These are phyloP conservation scores for Monosporascus cannonballus DNA, from an alignment of 2,329 filamentous ascomycete genomes.

Conservation along the genomic window DNA sequence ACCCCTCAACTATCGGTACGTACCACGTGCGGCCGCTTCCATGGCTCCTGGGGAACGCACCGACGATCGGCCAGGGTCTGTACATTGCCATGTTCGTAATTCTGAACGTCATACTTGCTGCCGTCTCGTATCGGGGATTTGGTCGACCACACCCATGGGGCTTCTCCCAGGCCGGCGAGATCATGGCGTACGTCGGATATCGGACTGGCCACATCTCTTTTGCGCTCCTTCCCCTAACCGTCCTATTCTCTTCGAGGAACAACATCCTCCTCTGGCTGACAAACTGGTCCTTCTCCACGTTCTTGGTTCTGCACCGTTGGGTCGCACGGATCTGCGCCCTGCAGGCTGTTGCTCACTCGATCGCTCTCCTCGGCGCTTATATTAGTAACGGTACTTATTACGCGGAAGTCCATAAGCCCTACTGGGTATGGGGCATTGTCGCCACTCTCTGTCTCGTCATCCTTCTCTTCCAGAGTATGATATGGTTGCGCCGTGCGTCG, in stretches of 20 bases:
- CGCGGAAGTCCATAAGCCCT: conserved; percentile 15
- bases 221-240: conserved; percentile 20
- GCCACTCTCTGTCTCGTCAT: conserved; percentile 24
- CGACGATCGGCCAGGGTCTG: conserved; percentile 23
- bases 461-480: conserved; percentile 19
- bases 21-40: conserved; percentile 27
- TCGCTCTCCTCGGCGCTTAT: conserved; percentile 16
- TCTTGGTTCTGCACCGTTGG: conserved; percentile 30
- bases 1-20: conserved; percentile 24
- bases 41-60: conserved; percentile 27
- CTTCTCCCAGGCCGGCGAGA: conserved; percentile 11
- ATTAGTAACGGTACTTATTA: conserved; percentile 9
- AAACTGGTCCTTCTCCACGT: conserved; percentile 31
- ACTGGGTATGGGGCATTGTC: conserved; percentile 33
- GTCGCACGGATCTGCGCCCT: conserved; percentile 19
- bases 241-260: conserved; percentile 31
- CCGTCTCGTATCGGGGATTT: conserved; percentile 5
- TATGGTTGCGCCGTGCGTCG: conserved; percentile 17
- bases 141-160: conserved; percentile 4
- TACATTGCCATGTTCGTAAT: conserved; percentile 73
- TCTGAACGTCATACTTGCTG: conserved; percentile 39
- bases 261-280: conserved; percentile 32
- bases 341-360: conserved; percentile 21
- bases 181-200: conserved; percentile 21
- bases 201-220: conserved; percentile 27